These are phyloP conservation scores for Yarrowia keelungensis DNA, from an alignment of 805 yeast species.

Conservation along the genomic window DNA sequence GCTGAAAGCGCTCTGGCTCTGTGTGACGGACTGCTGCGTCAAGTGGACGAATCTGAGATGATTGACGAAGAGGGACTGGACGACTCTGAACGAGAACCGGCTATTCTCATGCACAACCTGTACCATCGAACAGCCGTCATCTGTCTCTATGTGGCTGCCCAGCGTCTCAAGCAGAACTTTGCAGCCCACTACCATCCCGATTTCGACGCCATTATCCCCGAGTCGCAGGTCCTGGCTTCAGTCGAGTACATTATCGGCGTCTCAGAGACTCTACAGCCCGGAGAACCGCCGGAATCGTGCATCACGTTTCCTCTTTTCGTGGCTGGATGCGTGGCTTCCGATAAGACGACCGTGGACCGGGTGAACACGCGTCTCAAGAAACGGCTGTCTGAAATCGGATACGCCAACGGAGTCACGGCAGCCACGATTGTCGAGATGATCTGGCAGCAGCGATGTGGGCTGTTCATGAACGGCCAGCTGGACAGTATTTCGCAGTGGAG, in stretches of 20 bases:
- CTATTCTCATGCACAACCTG: conserved; percentile 37
- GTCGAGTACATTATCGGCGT: conserved; percentile 37
- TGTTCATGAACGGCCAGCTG: conserved; percentile 34
- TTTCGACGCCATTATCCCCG: conserved; percentile 33
- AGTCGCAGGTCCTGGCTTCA: conserved; percentile 1
- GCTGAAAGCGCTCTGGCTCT: conserved; percentile 37
- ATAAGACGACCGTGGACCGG: conserved; percentile 16
- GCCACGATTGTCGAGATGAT: conserved; percentile 37
- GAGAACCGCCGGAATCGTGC: conserved; percentile 36
- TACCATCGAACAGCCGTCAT: conserved; percentile 35
- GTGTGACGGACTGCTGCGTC: conserved; percentile 29
- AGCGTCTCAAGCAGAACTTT: conserved; percentile 35
- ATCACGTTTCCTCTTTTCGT: conserved; percentile 36
- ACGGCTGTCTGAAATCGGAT: conserved; percentile 30
- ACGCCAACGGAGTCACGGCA: conserved; percentile 36
- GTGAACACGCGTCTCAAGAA: conserved; percentile 27
- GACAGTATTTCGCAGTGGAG: conserved; percentile 32
- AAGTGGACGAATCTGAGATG: conserved; percentile 28
- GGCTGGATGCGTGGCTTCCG: conserved; percentile 34
- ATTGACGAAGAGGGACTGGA: conserved; percentile 33
- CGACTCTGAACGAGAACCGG: conserved; percentile 14
- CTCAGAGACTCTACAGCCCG: conserved; percentile 35
- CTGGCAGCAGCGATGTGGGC: conserved; percentile 32
- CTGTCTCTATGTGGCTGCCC: conserved; percentile 34
- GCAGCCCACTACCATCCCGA: conserved; percentile 39